Base-by-base conservation (phyloP, 1,139 yeast genomes). In the Geotrichum histeridarum region DNA sequence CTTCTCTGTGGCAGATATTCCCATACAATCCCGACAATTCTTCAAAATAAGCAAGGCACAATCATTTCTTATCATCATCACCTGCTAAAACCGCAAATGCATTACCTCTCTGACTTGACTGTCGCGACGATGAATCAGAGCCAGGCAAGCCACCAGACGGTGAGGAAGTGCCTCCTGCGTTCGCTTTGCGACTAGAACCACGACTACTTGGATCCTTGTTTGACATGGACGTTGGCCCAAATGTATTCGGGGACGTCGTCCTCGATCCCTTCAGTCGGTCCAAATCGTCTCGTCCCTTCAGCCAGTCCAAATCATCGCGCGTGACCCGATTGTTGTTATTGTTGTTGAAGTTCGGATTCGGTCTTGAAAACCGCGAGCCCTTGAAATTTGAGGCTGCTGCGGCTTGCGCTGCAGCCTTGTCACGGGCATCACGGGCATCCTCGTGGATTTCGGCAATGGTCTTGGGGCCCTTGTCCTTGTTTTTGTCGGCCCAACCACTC, bases 381-480 rank as follows among this genome's bases (percentile, higher is more conserved):
- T 37, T 36, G 18, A 18, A 18, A 14, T 36, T 37, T 12, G 18
- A 15, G 2, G 39, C 48, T 8, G 43, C 42, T 7, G 43, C 43
- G 12, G 48, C 48, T n/a, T 37, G 39, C n/a, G 50, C 50, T 6
- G 39, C 43, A n/a, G 50, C 55, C 46, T 53, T 48, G 38, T 53
- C 53, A 12, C 42, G 45, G 27, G 50, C 50, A 27, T 47, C 43
- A 30, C 82, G 79, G 43, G 60, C 63, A 66, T 87, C 96, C 60
- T 83, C 84, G 70, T 93, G 98, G 65, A 93, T 89, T 73, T 91
- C 94, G 57, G 84, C 80, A 64, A 93, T 83, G 8, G 97, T 93
- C 77, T 90, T 91, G 67, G 98, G 99, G 50, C 98, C 99, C 66
- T 83, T 81, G 56, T 80, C 80, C 44, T 49, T 32, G 22, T 30